Conservation (phyloP, 108 stramenopile species). For the Skeletonema potamos region DNA sequence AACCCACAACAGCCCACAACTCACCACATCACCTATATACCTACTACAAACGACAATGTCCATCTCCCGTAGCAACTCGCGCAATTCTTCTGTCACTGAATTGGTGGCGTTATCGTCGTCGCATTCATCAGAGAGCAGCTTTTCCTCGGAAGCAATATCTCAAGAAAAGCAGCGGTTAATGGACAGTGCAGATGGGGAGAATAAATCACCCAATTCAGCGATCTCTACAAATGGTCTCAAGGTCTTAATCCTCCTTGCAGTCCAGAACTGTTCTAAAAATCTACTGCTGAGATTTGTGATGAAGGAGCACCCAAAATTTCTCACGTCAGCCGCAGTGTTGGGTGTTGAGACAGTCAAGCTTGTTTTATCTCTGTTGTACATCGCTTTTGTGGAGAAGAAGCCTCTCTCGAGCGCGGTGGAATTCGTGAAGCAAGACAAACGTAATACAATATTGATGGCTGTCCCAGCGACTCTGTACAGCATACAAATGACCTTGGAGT, state of each 20-base stretch:
- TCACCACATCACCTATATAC: no score
- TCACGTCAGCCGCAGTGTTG: constrained; percentile 77
- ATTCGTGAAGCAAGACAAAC: constrained; percentile 67
- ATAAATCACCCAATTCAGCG: background rate
- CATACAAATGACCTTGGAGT: constrained; percentile 95
- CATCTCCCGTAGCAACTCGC: no score
- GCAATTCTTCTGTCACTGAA: background rate
- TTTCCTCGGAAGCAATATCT: background rate
- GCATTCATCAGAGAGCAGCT: background rate
- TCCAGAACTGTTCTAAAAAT: constrained; percentile 85
- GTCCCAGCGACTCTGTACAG: constrained; percentile 95
- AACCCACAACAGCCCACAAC: no score
- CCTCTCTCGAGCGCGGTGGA: constrained; percentile 38
- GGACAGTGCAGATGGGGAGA: background rate
- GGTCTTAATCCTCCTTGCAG: constrained; percentile 73
- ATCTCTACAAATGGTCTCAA: constrained; percentile 47
- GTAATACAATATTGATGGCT: constrained; percentile 73
- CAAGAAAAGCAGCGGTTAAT: background rate
- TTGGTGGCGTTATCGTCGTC: background rate
- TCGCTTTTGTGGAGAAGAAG: constrained; percentile 50
- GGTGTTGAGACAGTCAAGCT: constrained; percentile 73
- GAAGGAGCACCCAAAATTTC: constrained; percentile 72
- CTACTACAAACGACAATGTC: no score
- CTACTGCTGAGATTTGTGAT: constrained; percentile 81
- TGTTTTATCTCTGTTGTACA: constrained; percentile 54